Conservation (phyloP, 2,329 filamentous ascomycete species). For the Thelonectria olida region DNA sequence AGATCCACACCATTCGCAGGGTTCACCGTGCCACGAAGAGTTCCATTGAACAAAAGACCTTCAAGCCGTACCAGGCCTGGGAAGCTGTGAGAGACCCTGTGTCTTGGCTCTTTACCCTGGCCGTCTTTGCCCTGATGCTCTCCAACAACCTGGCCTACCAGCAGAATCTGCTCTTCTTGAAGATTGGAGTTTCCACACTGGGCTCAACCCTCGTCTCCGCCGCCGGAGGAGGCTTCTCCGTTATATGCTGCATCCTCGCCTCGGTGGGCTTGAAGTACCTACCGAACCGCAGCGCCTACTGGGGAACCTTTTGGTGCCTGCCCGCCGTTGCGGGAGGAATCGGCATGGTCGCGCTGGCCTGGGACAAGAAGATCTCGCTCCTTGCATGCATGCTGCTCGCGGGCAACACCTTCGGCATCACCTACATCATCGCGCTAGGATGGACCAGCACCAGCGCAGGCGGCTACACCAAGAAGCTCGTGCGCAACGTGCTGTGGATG, state of each 20-base stretch:
- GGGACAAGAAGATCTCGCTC: constrained; percentile 41
- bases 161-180: constrained; percentile 32
- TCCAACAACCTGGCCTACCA: constrained; percentile 51
- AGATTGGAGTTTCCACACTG: constrained; percentile 22
- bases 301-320: constrained; percentile 33
- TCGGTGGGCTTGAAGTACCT: constrained; percentile 27
- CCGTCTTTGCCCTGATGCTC: constrained; percentile 48
- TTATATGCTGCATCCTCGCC: constrained; percentile 26
- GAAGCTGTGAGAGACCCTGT: constrained; percentile 43
- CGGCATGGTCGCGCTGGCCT: constrained; percentile 33
- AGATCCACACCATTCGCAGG: constrained; percentile 42
- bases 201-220: constrained; percentile 28
- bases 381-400: constrained; percentile 28
- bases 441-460: constrained; percentile 16
- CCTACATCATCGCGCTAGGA: constrained; percentile 27
- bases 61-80: constrained; percentile 44
- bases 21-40: constrained; percentile 42
- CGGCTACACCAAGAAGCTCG: constrained; percentile 54
- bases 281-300: constrained; percentile 30
- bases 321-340: constrained; percentile 33
- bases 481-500: constrained; percentile 50
- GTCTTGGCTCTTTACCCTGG: constrained; percentile 42
- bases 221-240: constrained; percentile 26
- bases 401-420: constrained; percentile 27
- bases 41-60: constrained; percentile 47